A percentile compares a stretch with the other conserved stretches of the same genome.
Evolutionary conservation across 1,284 basidiomycete genomes (phyloP).

Genomic region (Papiliotrema laurentii): DNA sequence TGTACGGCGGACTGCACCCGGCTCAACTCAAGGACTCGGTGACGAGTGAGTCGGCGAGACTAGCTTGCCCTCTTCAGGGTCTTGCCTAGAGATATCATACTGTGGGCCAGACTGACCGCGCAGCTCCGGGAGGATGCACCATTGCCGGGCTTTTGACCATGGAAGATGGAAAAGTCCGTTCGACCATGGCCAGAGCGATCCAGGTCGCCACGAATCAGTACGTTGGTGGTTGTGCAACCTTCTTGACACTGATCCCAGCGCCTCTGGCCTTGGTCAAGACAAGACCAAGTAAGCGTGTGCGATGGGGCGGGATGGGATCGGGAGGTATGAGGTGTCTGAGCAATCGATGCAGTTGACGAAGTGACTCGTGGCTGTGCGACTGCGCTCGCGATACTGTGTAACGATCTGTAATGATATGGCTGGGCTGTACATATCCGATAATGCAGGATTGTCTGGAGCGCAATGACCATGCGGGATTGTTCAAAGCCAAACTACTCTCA

Average conservation of each 20-base stretch:
- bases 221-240: slow-evolving; percentile 13
- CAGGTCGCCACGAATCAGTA: slow-evolving; percentile 80
- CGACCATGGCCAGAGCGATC: slow-evolving; percentile 92
- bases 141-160: slow-evolving; percentile 93
- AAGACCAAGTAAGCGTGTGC: slow-evolving; percentile 31
- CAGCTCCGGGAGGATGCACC: slow-evolving; percentile 96
- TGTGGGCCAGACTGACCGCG: background rate
- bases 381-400: too few species aligned
- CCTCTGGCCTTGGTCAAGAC: slow-evolving; percentile 46
- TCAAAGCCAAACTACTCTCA: too few species aligned
- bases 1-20: slow-evolving; percentile 82
- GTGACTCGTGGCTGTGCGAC: too few species aligned
- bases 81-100: background rate
- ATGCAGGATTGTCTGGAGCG: too few species aligned
- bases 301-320: too few species aligned
- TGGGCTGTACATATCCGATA: too few species aligned
- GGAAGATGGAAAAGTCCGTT: slow-evolving; percentile 90
- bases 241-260: slow-evolving; percentile 22
- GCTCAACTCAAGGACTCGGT: slow-evolving; percentile 97
- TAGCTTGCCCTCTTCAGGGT: background rate
- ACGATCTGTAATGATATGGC: too few species aligned
- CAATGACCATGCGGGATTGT: too few species aligned
- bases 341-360: too few species aligned
- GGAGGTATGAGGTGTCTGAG: too few species aligned
- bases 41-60: slow-evolving; percentile 63